A percentile compares a stretch with the other conserved stretches of the same genome.
Evolutionary conservation across 2,329 filamentous ascomycete species (phyloP).

Genomic region (Elsinoe fawcettii): DNA sequence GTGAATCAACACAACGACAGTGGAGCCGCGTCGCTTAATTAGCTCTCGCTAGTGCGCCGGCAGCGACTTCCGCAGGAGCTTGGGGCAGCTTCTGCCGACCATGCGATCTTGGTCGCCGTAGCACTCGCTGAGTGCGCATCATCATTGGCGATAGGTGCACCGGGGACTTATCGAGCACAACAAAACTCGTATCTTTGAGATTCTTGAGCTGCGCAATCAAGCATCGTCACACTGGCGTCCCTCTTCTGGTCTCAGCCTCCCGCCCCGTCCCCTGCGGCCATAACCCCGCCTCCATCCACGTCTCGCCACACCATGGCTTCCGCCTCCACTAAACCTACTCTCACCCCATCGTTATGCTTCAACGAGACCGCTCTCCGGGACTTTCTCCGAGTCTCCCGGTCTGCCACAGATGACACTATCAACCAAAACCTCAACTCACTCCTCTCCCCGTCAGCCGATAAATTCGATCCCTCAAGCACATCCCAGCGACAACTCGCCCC

Average conservation of each 20-base stretch:
- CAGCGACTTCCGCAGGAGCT: too few relatives aligned
- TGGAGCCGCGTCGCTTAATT: too few relatives aligned
- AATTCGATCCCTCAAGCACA: constrained; percentile 76
- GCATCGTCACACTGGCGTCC: constrained; percentile 24
- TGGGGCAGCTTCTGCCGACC: too few relatives aligned
- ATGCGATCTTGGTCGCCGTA: too few relatives aligned
- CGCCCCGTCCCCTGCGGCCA: constrained; percentile 16
- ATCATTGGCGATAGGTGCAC: too few relatives aligned
- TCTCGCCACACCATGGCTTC: constrained; percentile 16
- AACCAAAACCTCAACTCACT: constrained; percentile 87
- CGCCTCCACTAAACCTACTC: constrained; percentile 25
- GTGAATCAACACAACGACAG: too few relatives aligned
- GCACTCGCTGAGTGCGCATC: too few relatives aligned
- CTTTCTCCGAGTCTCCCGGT: constrained; percentile 79
- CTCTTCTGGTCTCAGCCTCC: constrained; percentile 24
- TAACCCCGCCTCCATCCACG: constrained; percentile 14
- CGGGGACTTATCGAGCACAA: too few relatives aligned
- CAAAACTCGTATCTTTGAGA: too few relatives aligned
- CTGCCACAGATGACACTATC: constrained; percentile 86
- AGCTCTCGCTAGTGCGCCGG: too few relatives aligned
- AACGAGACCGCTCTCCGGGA: constrained; percentile 52
- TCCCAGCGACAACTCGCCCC: constrained; percentile 51
- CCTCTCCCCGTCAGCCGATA: constrained; percentile 60
- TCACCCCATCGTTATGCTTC: constrained; percentile 46
- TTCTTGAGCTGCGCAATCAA: too few relatives aligned